A percentile compares a stretch with the other conserved stretches of the same genome.
These are phyloP conservation scores for Xylaria arbuscula DNA, from an alignment of 2,329 filamentous ascomycete genomes.

Conservation along the genomic window DNA sequence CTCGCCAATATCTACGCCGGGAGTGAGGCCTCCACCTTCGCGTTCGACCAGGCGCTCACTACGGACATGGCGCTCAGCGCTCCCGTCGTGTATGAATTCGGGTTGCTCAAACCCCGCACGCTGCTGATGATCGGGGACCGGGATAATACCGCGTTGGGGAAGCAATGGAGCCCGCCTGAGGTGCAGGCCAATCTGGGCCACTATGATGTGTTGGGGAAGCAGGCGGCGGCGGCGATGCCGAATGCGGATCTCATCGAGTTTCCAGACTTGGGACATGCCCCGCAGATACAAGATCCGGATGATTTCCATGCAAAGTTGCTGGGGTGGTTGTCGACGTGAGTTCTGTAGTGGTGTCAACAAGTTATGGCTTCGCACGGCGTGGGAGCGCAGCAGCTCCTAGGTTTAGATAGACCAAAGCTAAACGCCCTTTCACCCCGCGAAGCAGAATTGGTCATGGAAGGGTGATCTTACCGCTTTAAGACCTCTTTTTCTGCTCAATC, in stretches of 20 bases:
- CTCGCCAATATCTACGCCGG: conserved; percentile 63
- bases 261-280: conserved; percentile 61
- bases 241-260: conserved; percentile 60
- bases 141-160: conserved; percentile 66
- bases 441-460: no score
- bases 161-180: conserved; percentile 60
- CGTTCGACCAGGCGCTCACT: conserved; percentile 60
- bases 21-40: conserved; percentile 55
- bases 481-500: no score
- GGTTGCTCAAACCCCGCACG: conserved; percentile 57
- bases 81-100: conserved; percentile 63
- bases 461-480: no score
- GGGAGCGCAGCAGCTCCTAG: neutral
- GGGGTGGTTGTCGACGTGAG: conserved; percentile 54
- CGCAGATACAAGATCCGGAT: conserved; percentile 63
- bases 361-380: neutral
- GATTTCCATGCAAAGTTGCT: conserved; percentile 60
- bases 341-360: conserved; percentile 8
- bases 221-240: conserved; percentile 57
- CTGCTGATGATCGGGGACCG: conserved; percentile 63
- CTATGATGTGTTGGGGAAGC: conserved; percentile 61
- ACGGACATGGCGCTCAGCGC: conserved; percentile 67
- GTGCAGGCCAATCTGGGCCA: conserved; percentile 60
- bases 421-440: no score
- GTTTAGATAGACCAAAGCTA: no score